Base-by-base conservation (phyloP, 768 basidiomycete genomes). In the Kwoniella sp. region DNA sequence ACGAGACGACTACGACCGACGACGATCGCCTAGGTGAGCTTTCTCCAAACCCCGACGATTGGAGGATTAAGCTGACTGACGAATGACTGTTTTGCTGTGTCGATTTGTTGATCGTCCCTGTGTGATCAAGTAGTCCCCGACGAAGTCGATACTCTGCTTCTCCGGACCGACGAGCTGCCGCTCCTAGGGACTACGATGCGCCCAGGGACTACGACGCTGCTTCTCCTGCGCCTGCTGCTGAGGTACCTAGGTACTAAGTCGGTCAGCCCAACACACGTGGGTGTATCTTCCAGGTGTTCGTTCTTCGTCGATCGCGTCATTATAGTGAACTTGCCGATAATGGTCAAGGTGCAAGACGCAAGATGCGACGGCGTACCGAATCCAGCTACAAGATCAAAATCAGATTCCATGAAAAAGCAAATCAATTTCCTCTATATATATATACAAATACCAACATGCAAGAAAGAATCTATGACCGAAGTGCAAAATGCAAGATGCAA, bases 11-110 rank as follows among this genome's bases (percentile, higher is more conserved):
- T 54, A 68, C 53, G 68, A 75, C 52, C 68, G 71, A 50, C 59
- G 65, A 58, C 63, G 76, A 58, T 67, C 73, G 22, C 67, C 68
- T 52, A 76, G 75, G 78, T 79, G 40, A 68, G 77, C 54, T 33
- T n/a, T n/a, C n/a, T n/a, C n/a, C n/a, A 25, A 21, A 7, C 33
- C 19, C 40, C 29, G 3, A 19, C 53, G 51, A 17, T 1, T 26
- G 29, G 17, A 27, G 9, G 21, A 52, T 6, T 19, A 24, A 17
- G 50, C 19, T 25, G 21, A 21, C 25, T 22, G 21, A 21, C n/a
- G 30, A 37, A 33, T n/a, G n/a, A n/a, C n/a, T n/a, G n/a, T n/a
- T n/a, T n/a, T n/a, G n/a, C n/a, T n/a, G n/a, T n/a, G n/a, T n/a
- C n/a, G n/a, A n/a, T n/a, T n/a, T n/a, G n/a, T n/a, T n/a, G n/a